Percentiles rank a stretch among this genome's conserved stretches.
These are phyloP conservation scores for Aspergillus sp. DNA, from an alignment of 2,329 filamentous ascomycete genomes.

Conservation along the genomic window DNA sequence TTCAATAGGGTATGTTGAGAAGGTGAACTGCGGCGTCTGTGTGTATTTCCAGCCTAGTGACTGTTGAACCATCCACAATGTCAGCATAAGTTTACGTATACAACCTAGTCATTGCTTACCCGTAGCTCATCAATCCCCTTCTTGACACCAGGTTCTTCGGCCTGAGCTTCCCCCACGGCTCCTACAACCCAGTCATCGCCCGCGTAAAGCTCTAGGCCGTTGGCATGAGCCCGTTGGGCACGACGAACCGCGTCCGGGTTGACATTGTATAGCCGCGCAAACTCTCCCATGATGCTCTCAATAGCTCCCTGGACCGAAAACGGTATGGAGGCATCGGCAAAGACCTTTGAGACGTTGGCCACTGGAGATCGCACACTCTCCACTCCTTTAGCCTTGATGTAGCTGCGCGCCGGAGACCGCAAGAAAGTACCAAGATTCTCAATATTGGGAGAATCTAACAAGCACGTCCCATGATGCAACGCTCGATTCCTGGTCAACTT, in stretches of 20 bases:
- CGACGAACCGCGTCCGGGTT: constrained; percentile 25
- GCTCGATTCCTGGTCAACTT: constrained; percentile 76
- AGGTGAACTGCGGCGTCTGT: constrained; percentile 77
- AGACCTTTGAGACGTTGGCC: constrained; percentile 61
- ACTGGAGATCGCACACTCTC: constrained; percentile 84
- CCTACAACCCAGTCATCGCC: constrained; percentile 32
- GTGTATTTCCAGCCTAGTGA: constrained; percentile 63
- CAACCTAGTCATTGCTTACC: constrained; percentile 34
- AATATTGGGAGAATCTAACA: constrained; percentile 71
- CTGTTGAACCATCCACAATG: constrained; percentile 12
- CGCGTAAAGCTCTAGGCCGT: constrained; percentile 24
- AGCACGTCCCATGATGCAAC: constrained; percentile 86
- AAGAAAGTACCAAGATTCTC: constrained; percentile 60
- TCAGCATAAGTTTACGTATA: too few species aligned
- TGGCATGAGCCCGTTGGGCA: constrained; percentile 25
- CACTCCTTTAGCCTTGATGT: constrained; percentile 73
- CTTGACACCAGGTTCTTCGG: constrained; percentile 46
- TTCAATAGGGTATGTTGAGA: constrained; percentile 54
- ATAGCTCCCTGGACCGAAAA: constrained; percentile 44
- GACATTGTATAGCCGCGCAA: constrained; percentile 57
- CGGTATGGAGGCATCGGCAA: constrained; percentile 35
- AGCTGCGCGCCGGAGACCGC: constrained; percentile 66
- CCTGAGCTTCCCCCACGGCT: constrained; percentile 45
- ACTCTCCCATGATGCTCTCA: constrained; percentile 55
- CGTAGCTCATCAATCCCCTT: constrained; percentile 52